These are phyloP conservation scores for Fraxinus americana DNA, from an alignment of 257 asterid genomes.

Conservation along the genomic window DNA sequence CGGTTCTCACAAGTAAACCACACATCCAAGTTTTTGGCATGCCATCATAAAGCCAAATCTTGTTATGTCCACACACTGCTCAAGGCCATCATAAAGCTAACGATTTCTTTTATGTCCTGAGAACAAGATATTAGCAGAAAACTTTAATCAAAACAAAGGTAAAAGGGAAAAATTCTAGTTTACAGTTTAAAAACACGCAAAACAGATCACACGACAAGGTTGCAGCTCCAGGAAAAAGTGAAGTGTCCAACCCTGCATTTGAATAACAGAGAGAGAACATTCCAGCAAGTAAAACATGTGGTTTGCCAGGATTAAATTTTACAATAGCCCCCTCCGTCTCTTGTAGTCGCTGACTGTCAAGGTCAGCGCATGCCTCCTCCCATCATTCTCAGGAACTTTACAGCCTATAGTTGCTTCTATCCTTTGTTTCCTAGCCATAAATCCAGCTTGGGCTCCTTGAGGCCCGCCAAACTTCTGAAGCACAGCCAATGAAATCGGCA, in stretches of 20 bases:
- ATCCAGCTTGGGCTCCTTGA: slow-evolving; percentile 87
- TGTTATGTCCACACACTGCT: neutral
- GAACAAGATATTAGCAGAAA: neutral
- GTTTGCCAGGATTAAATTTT: slow-evolving; percentile 22
- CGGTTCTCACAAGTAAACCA: neutral
- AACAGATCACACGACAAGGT: neutral
- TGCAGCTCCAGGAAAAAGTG: neutral
- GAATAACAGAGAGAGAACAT: neutral
- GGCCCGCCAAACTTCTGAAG: slow-evolving; percentile 86
- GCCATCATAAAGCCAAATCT: neutral
- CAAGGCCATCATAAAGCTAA: neutral
- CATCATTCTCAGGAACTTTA: slow-evolving; percentile 87
- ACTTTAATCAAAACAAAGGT: neutral
- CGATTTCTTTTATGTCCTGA: neutral
- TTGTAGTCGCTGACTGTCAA: slow-evolving; percentile 90
- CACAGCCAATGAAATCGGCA: slow-evolving; percentile 68
- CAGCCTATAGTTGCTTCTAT: slow-evolving; percentile 80
- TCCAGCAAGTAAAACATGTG: neutral
- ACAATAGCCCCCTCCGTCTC: slow-evolving; percentile 90
- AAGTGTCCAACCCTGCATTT: neutral
- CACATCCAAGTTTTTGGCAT: neutral
- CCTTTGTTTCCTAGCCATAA: slow-evolving; percentile 87
- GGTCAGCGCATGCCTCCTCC: slow-evolving; percentile 83
- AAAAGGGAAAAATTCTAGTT: neutral
- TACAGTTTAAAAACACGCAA: neutral